Conservation (phyloP, 2,329 filamentous ascomycete species). For the Colletotrichum ledebouriae region DNA sequence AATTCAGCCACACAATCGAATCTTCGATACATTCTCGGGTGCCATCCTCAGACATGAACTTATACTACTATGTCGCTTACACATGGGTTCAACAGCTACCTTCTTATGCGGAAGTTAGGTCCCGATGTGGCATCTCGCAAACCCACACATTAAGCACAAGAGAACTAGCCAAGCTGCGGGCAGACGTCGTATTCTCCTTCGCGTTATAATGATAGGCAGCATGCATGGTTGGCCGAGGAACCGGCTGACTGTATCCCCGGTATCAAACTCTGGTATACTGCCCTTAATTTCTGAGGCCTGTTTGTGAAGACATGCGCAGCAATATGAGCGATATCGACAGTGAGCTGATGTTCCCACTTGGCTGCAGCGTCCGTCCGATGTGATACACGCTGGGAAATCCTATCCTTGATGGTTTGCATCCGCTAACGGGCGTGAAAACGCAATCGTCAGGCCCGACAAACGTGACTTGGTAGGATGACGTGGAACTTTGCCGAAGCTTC, state of each 20-base stretch:
- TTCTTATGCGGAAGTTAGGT: constrained; percentile 10
- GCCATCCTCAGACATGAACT: constrained; percentile 3
- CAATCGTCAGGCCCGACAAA: constrained; percentile 9
- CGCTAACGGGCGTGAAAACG: constrained; percentile 7
- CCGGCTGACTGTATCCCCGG: constrained; percentile 8
- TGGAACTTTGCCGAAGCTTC: constrained; percentile 19
- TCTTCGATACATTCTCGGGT: too few species aligned
- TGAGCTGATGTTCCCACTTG: constrained; percentile 27
- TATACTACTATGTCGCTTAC: neutral
- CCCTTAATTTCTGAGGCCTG: constrained; percentile 3
- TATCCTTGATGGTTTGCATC: constrained; percentile 21
- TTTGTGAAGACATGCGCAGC: neutral
- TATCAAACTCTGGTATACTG: constrained; percentile 1
- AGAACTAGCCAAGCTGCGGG: neutral
- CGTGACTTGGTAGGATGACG: constrained; percentile 29
- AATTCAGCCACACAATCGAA: neutral
- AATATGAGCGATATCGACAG: constrained; percentile 2
- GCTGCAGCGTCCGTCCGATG: constrained; percentile 33
- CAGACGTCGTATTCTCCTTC: constrained; percentile 1
- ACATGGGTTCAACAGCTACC: neutral
- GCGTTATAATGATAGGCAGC: neutral
- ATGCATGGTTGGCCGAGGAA: constrained; percentile 15
- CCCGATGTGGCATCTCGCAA: constrained; percentile 9
- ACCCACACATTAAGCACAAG: neutral
- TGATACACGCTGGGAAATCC: constrained; percentile 15